Base-by-base conservation (phyloP, 805 yeast genomes). In the Wickerhamiella lipophila region DNA sequence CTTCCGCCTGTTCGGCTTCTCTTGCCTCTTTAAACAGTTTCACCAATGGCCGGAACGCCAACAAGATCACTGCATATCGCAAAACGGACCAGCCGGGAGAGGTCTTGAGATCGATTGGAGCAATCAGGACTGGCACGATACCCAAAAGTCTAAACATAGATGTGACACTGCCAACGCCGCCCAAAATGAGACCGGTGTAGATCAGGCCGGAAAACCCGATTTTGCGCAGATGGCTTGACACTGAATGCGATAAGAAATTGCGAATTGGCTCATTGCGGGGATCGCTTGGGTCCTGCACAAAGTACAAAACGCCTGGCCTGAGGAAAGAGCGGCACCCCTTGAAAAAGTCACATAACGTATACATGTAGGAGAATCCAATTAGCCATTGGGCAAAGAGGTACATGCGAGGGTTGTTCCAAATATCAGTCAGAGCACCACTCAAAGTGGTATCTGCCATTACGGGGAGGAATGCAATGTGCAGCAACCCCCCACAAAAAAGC, bases 251-350 rank as follows among this genome's bases (percentile, higher is more conserved):
- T 47, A 92, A 64, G 1, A 95, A 92, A 60, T 88, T 95, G 55
- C 86, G 89, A 38, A 89, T 73, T 11, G 92, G 75, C 55, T 89
- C 77, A 42, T 86, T 79, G 56, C 84, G 82, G 35, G 95, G 95
- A 61, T 92, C 96, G 57, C 87, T 96, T 3, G 96, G 95, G 19
- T 95, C 86, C 57, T 95, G 75, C 52, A 92, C 83, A 67, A 92
- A 92, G 63, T 78, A 92, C 42, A 92, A 69, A 7, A 85, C 95
- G 11, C 98, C 99, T 0, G 83, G 81, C 49, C 99, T 74, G 51
- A 89, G 71, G 35, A 86, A 78, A 41, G 74, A 68, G 53, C 98
- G 72, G 18, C 80, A 73, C 87, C 87, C 81, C 16, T 94, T 83
- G 26, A 89, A 87, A 64, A 78, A 89, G 44, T 82, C 67, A 0